Evolutionary conservation across 2,329 filamentous ascomycete species (phyloP), one percentile per base, ranked within the genome.

Genomic region (Colletotrichum paranaense): DNA sequence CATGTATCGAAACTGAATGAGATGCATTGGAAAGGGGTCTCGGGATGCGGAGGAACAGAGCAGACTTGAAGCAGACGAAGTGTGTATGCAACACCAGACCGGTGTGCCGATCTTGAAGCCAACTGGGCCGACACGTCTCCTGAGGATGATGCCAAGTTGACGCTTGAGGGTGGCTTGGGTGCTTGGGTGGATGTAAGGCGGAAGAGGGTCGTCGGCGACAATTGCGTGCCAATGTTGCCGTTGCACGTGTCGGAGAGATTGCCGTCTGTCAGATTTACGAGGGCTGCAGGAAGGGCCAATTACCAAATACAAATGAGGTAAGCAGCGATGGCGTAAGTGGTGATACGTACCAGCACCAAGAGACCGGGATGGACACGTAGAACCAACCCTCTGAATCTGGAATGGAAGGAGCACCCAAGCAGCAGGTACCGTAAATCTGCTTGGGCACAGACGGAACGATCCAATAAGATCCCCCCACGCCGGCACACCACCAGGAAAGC

Each of bases 381-480:
- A 42, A 42, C 12, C 38, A 26, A 26, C 26, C 26, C 26, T 35
- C 11, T 35, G 11, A 5, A 35, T 8, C 16, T 16, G 19, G 24
- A 16, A 24, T 14, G 22, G 35, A 14, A 59, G 6, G 53, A 35
- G 56, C 32, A 67, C 57, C 63, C 56, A 52, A 59, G 6, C 12
- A 35, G 56, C 32, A 67, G 68, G 68, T 67, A 57, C 68, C 68
- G 64, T 68, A 68, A 69, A 69, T 72, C 42, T 69, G 53, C 53
- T 26, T 1, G 55, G 6, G 22, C 53, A 62, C 59, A 30, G 65
- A 65, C 55, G 30, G 28, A 16, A 42, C 22, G 22, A 42, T 42
- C 32, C 42, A 49, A 49, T 49, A 19, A 49, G 42, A 49, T n/a
- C 16, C 42, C 19, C 42, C 42, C 38, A 49, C 58, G 42, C 58